Conservation (phyloP, 148 eudicot species). For the Spergularia marina region DNA sequence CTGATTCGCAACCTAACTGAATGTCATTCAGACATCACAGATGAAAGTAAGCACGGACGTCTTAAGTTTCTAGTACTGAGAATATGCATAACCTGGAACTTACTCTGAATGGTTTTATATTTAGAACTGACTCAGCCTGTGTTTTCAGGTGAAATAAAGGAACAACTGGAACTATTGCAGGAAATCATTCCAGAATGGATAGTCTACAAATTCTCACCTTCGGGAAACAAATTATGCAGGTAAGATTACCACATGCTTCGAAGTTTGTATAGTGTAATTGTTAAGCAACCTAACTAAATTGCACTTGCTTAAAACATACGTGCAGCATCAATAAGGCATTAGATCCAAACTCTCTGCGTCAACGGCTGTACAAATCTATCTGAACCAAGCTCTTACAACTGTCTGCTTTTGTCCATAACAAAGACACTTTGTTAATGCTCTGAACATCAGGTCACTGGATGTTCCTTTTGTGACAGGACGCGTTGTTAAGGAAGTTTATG, state of each 20-base stretch:
- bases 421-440: neutral
- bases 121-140: conserved; percentile 15
- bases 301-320: neutral
- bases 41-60: conserved; percentile 53
- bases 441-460: neutral
- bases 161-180: conserved; percentile 61
- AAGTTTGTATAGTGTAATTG: neutral
- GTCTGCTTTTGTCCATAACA: neutral
- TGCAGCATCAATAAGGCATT: conserved; percentile 70
- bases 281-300: neutral
- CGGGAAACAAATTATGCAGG: conserved; percentile 59
- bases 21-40: conserved; percentile 48
- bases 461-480: neutral
- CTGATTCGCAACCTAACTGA: conserved; percentile 51
- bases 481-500: neutral
- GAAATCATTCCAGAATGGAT: conserved; percentile 84
- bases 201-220: conserved; percentile 49
- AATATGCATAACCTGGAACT: neutral
- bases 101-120: neutral
- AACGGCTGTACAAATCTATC: conserved; percentile 34
- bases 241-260: conserved; percentile 22
- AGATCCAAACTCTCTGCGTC: conserved; percentile 45
- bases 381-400: neutral
- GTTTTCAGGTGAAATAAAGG: conserved; percentile 72
- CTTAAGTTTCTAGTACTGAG: neutral